A percentile compares a stretch with the other conserved stretches of the same genome.
These are phyloP conservation scores for Azolla pinnata DNA, from an alignment of 75 land plant species.

Conservation along the genomic window DNA sequence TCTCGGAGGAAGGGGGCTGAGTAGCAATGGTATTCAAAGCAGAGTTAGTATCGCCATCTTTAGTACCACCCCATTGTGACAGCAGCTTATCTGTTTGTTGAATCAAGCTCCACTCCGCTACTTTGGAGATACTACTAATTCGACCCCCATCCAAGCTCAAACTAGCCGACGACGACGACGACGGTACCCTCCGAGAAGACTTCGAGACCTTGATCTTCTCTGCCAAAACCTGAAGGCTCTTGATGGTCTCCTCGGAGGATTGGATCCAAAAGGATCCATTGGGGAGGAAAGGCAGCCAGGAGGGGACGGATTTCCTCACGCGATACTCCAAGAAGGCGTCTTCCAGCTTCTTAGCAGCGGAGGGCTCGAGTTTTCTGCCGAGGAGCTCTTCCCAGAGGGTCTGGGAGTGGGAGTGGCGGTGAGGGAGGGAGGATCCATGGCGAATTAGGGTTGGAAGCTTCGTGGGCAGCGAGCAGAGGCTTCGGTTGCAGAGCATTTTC, in stretches of 20 bases:
- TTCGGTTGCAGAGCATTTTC: no score
- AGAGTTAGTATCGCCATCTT: no score
- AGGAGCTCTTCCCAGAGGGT: slow-evolving; percentile 4
- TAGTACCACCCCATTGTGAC: no score
- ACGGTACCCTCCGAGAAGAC: not conserved
- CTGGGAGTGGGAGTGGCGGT: no score
- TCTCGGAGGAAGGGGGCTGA: no score
- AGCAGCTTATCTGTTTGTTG: slow-evolving; percentile 5
- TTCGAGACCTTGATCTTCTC: not conserved
- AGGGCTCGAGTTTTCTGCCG: not conserved
- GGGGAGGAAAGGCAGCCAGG: slow-evolving; percentile 9
- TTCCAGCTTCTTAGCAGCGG: slow-evolving; percentile 2
- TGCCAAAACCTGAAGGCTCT: not conserved
- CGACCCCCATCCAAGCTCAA: not conserved
- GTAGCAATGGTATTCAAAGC: no score
- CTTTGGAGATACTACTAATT: not conserved
- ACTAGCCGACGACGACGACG: no score
- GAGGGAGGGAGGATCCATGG: no score
- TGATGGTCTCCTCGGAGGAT: slow-evolving; percentile 9
- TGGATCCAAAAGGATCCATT: slow-evolving; percentile 8
- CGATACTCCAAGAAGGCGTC: slow-evolving; percentile 6
- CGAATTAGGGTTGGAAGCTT: no score
- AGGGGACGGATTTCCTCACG: slow-evolving; percentile 4
- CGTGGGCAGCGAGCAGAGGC: no score
- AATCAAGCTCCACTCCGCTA: slow-evolving; percentile 1